phyloP scores from a whole-genome alignment of 2,329 filamentous ascomycete species.

The Leptodontidium sp. region DNA sequence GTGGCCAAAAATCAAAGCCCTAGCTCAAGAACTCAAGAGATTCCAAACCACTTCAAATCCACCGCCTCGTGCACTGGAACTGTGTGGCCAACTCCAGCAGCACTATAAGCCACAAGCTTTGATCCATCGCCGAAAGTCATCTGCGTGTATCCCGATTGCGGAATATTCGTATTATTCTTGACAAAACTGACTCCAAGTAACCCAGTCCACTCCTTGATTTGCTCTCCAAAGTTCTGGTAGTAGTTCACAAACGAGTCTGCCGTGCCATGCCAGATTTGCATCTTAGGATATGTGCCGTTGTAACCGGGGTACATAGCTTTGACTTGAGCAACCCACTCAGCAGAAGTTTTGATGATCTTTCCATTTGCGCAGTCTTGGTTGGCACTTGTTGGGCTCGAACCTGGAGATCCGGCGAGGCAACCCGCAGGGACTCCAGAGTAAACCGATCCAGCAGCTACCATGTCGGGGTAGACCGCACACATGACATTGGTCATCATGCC shows the following conservation, averaged over 20 bases:
- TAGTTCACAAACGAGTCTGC: slow-evolving; percentile 50
- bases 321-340: slow-evolving; percentile 58
- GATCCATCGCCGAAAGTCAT: slow-evolving; percentile 48
- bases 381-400: slow-evolving; percentile 56
- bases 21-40: neutral
- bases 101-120: slow-evolving; percentile 45
- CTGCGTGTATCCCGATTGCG: slow-evolving; percentile 45
- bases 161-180: slow-evolving; percentile 43
- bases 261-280: slow-evolving; percentile 49
- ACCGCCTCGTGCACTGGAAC: slow-evolving; percentile 45
- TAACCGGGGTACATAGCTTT: slow-evolving; percentile 50
- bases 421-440: slow-evolving; percentile 55
- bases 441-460: slow-evolving; percentile 53
- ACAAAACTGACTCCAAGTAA: slow-evolving; percentile 49
- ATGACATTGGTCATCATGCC: slow-evolving; percentile 58
- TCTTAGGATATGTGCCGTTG: slow-evolving; percentile 50
- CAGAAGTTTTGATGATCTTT: slow-evolving; percentile 43
- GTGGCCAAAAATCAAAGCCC: too few species aligned
- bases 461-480: slow-evolving; percentile 55
- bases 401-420: slow-evolving; percentile 52
- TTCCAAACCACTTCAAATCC: slow-evolving; percentile 37
- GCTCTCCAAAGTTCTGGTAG: slow-evolving; percentile 52
- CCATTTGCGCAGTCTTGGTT: slow-evolving; percentile 57
- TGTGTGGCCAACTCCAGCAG: slow-evolving; percentile 45
- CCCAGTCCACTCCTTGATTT: slow-evolving; percentile 56